A percentile compares a stretch with the other conserved stretches of the same genome.
phyloP scores from a whole-genome alignment of 345 rosid genomes.

The Syzygium jambos region DNA sequence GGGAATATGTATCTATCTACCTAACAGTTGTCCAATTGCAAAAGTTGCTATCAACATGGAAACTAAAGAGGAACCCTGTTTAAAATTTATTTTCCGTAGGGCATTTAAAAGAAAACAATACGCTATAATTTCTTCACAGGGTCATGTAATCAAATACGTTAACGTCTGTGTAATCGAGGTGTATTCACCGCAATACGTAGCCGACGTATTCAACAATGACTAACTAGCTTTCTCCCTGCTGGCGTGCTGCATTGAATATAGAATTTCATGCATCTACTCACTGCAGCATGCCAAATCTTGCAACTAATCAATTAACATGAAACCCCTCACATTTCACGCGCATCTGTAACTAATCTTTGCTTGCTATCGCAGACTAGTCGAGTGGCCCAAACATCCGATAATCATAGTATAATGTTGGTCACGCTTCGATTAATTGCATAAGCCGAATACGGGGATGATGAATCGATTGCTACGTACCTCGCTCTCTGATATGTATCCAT shows the following conservation, averaged over 20 bases:
- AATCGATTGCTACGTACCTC: background rate
- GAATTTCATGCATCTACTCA: background rate
- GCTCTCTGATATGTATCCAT: slow-evolving; percentile 11
- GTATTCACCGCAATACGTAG: too few species aligned
- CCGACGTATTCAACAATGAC: too few species aligned
- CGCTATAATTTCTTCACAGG: too few species aligned
- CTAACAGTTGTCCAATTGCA: background rate
- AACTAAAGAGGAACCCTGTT: background rate
- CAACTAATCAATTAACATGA: background rate
- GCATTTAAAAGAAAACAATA: too few species aligned
- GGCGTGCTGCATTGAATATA: background rate
- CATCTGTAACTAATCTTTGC: background rate
- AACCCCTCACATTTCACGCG: background rate
- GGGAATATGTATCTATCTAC: background rate
- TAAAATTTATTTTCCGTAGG: background rate
- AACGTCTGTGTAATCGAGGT: too few species aligned
- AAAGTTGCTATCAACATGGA: background rate
- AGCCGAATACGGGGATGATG: background rate
- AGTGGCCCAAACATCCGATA: background rate
- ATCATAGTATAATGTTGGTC: background rate
- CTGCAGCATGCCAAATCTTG: background rate
- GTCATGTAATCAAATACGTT: too few species aligned
- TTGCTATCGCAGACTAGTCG: background rate
- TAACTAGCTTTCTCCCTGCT: background rate
- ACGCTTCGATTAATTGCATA: background rate